Base-by-base conservation (phyloP, 495 filamentous ascomycete species). In the Parmelia sp. region DNA sequence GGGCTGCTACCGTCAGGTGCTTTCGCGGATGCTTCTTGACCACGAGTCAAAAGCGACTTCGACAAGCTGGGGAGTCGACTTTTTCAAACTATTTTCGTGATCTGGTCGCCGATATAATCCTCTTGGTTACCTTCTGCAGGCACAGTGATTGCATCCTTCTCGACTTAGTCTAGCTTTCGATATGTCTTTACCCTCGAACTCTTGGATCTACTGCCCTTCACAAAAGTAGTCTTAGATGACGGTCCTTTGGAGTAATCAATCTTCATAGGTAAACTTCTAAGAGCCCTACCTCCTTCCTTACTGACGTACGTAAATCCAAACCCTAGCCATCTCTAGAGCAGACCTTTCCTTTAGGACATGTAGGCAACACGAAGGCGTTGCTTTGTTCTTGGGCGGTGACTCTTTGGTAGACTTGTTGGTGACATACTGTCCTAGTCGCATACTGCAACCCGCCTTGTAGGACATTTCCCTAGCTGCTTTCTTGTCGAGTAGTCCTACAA, bases 301-400 rank as follows among this genome's bases (percentile, higher is more conserved):
- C 49, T 53, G 25, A 53, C 49, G 49, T 4, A 17, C 49, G 17
- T 19, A 25, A 53, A 53, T 5, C 49, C 49, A 14, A 29, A 53
- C 17, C 0, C 49, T 53, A 25, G 25, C 49, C 49, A 53, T 7
- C 14, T 53, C 49, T 53, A 25, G 25, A 29, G 49, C 17, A 19
- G 49, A 53, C 49, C 49, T 23, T 29, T 29, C 31, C 17, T 25
- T 53, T 25, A 25, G 49, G 17, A 17, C 3, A n/a, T n/a, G n/a
- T n/a, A n/a, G n/a, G n/a, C n/a, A n/a, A n/a, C 25, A 53, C 25
- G 45, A 12, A 49, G 45, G 45, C 45, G 45, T 49, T 53, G 49
- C 49, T 31, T 15, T 53, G 14, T 53, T 53, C 19, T 10, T 19
- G 49, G 25, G 14, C 27, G 49, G 25, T 6, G 49, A 19, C 25